These are phyloP conservation scores for Aechmea fasciata DNA, from an alignment of 176 grass and related monocot genomes.

Conservation along the genomic window DNA sequence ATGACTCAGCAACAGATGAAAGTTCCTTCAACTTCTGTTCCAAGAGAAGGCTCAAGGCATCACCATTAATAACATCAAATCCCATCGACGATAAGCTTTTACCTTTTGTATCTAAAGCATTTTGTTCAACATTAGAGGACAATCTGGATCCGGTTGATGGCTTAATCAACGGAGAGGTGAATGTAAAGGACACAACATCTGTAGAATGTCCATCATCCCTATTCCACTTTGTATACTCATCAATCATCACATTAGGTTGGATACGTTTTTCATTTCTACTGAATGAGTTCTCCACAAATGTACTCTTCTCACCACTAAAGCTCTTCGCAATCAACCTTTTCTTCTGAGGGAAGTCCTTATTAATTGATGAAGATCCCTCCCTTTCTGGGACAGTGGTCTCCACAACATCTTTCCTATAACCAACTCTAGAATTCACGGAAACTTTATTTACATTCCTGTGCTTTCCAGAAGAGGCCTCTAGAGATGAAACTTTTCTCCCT, in stretches of 20 bases:
- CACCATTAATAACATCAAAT: slow-evolving; percentile 43
- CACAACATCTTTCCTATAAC: slow-evolving; percentile 37
- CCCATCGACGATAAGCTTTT: slow-evolving; percentile 34
- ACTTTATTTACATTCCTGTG: slow-evolving; percentile 48
- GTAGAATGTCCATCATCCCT: slow-evolving; percentile 39
- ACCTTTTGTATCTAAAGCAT: slow-evolving; percentile 23
- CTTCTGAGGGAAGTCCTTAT: slow-evolving; percentile 80
- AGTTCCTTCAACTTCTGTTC: slow-evolving; percentile 72
- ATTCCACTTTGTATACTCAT: slow-evolving; percentile 50
- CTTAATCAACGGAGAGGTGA: slow-evolving; percentile 66
- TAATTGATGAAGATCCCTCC: slow-evolving; percentile 47
- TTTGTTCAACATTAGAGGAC: slow-evolving; percentile 27
- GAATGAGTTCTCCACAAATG: slow-evolving; percentile 25
- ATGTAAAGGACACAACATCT: slow-evolving; percentile 86
- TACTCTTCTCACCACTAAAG: slow-evolving; percentile 41
- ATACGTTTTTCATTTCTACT: slow-evolving; percentile 29
- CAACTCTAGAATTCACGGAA: slow-evolving; percentile 29
- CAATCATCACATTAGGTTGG: slow-evolving; percentile 55
- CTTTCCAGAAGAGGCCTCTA: slow-evolving; percentile 58
- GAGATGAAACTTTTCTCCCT: slow-evolving; percentile 33
- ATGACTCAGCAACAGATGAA: slow-evolving; percentile 40
- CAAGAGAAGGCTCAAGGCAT: slow-evolving; percentile 70
- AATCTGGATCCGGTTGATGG: slow-evolving; percentile 16
- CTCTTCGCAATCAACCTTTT: slow-evolving; percentile 59
- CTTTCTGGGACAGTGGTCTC: slow-evolving; percentile 26